Percentiles rank a stretch among this genome's conserved stretches.
Evolutionary conservation across 352 stramenopile genomes (phyloP).

Genomic region (Globisporangium nagaii): DNA sequence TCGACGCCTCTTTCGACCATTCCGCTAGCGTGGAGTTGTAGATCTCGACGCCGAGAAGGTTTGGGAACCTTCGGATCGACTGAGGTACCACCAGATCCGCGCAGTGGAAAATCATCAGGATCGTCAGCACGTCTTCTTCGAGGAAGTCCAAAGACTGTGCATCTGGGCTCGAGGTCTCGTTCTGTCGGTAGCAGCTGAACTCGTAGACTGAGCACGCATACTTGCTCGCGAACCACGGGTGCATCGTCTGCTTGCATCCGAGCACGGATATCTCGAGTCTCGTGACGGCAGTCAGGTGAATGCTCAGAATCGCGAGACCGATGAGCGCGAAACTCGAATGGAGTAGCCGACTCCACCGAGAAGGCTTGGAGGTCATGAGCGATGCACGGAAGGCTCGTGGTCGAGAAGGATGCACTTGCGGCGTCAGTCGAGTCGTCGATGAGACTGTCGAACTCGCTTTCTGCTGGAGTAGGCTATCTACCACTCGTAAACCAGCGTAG

Average conservation of each 20-base stretch:
- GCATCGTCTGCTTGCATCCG: conserved; percentile 24
- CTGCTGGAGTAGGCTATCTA: conserved; percentile 12
- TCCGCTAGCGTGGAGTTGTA: conserved; percentile 25
- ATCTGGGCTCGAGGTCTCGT: background rate
- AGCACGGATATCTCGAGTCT: background rate
- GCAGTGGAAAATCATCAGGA: conserved; percentile 23
- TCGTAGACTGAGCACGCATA: conserved; percentile 15
- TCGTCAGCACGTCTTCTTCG: conserved; percentile 7
- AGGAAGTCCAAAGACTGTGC: conserved; percentile 9
- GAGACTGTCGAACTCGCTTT: background rate
- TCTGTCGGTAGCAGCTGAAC: conserved; percentile 20
- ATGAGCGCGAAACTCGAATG: background rate
- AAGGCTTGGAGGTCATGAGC: background rate
- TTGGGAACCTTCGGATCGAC: conserved; percentile 15
- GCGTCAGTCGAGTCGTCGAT: background rate
- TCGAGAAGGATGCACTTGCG: no score
- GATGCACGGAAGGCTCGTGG: background rate
- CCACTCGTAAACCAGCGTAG: conserved; percentile 24
- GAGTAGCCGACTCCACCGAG: background rate
- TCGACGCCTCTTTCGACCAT: conserved; percentile 16
- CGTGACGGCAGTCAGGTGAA: background rate
- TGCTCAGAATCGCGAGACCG: background rate
- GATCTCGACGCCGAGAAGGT: conserved; percentile 28
- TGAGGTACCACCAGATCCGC: conserved; percentile 9
- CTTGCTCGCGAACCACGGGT: conserved; percentile 33